phyloP scores from a whole-genome alignment of 2,329 filamentous ascomycete species.

The Monilinia aucupariae region DNA sequence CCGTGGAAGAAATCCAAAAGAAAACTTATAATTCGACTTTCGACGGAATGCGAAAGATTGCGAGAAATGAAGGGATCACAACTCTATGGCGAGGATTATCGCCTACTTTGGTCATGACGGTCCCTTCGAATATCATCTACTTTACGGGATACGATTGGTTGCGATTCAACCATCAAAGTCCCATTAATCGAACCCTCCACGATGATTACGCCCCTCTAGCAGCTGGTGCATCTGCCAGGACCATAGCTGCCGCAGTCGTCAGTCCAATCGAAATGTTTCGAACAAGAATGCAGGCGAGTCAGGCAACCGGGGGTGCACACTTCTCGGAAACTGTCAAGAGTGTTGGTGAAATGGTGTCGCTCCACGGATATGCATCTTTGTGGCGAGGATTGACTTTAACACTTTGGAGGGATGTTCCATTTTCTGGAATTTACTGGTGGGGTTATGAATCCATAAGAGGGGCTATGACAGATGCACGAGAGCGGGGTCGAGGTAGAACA shows the following conservation, averaged over 20 bases:
- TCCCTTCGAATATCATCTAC: constrained; percentile 96
- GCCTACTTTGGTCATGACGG: constrained; percentile 89
- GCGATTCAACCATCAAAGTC: constrained; percentile 66
- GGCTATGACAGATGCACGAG: constrained; percentile 63
- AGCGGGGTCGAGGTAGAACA: constrained; percentile 42
- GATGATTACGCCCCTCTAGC: constrained; percentile 74
- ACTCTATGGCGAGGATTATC: constrained; percentile 90
- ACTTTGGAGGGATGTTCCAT: constrained; percentile 94
- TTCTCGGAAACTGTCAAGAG: constrained; percentile 74
- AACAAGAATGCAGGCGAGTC: constrained; percentile 82
- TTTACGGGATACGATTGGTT: constrained; percentile 98
- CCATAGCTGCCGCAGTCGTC: constrained; percentile 75
- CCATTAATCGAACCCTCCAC: constrained; percentile 56
- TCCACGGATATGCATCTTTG: constrained; percentile 71
- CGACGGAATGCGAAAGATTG: constrained; percentile 90
- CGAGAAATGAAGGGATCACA: constrained; percentile 78
- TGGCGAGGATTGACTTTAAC: constrained; percentile 90
- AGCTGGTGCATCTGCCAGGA: constrained; percentile 71
- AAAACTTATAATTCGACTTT: constrained; percentile 84
- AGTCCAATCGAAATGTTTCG: constrained; percentile 91
- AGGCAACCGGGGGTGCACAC: constrained; percentile 54
- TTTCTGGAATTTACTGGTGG: constrained; percentile 97
- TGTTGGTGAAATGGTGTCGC: constrained; percentile 71
- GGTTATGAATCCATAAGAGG: constrained; percentile 84
- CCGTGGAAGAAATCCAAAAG: constrained; percentile 78